These are phyloP conservation scores for Colletotrichum siamense DNA, from an alignment of 2,329 filamentous ascomycete genomes.

Conservation along the genomic window DNA sequence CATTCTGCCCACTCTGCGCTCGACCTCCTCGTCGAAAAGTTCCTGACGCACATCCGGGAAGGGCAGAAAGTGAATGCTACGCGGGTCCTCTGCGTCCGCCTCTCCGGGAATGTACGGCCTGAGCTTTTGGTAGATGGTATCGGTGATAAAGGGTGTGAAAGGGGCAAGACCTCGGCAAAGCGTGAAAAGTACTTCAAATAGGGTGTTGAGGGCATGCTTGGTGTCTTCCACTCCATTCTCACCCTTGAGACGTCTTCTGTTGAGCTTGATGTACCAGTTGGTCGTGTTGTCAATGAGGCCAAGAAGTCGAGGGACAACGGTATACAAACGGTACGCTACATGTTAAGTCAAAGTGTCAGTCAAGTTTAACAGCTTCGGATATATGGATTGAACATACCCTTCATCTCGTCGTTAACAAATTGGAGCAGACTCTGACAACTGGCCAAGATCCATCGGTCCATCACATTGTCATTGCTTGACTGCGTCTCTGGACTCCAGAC, in stretches of 20 bases:
- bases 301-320: slow-evolving; percentile 85
- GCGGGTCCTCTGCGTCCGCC: slow-evolving; percentile 70
- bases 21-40: slow-evolving; percentile 84
- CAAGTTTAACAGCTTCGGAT: background rate
- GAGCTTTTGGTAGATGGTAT: slow-evolving; percentile 89
- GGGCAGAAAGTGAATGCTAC: slow-evolving; percentile 89
- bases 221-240: slow-evolving; percentile 88
- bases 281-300: slow-evolving; percentile 90
- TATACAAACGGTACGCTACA: slow-evolving; percentile 78
- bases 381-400: slow-evolving; percentile 47
- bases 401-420: slow-evolving; percentile 94
- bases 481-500: slow-evolving; percentile 79
- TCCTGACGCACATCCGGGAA: slow-evolving; percentile 91
- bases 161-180: slow-evolving; percentile 87
- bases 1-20: slow-evolving; percentile 89
- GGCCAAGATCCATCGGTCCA: slow-evolving; percentile 95
- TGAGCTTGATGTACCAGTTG: slow-evolving; percentile 99
- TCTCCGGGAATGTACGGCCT: slow-evolving; percentile 80
- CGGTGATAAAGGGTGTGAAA: slow-evolving; percentile 94
- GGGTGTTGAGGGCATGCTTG: slow-evolving; percentile 86
- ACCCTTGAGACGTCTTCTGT: slow-evolving; percentile 88
- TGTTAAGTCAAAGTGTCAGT: background rate
- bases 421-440: slow-evolving; percentile 89
- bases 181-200: slow-evolving; percentile 93
- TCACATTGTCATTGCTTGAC: slow-evolving; percentile 83